Base-by-base conservation (phyloP, 768 basidiomycete species). In the Kondoa subrosea region DNA sequence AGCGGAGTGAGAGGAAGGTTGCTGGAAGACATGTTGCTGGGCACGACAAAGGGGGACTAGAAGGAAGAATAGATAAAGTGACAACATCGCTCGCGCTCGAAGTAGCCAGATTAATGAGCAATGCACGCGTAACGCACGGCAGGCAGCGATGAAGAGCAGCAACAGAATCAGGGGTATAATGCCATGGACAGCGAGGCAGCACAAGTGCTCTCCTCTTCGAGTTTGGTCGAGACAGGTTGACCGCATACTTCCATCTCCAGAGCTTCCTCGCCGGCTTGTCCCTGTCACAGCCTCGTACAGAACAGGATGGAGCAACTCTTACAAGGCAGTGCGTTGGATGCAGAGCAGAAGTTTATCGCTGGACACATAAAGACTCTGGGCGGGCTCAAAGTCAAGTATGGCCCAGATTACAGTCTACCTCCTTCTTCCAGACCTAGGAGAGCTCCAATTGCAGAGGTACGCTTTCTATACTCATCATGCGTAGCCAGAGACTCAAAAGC, bases 1-100 rank as follows among this genome's bases (percentile, higher is more conserved):
- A 16, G 78, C 77, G 16, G 69, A 40, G 68, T 30, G 31, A 26
- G 27, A 1, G 29, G 29, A 21, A 29, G 26, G 56, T 56, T 30
- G 56, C 27, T 34, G 63, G 62, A 68, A 34, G 1, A 50, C 15
- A 29, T 40, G 12, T n/a, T 64, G 67, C 3, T 27, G 16, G 4
- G 61, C 32, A 26, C 40, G 40, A 50, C 12, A 50, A 21, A 50
- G 8, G 15, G 30, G 21, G 58, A 59, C 29, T 8, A 31, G 4
- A 59, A 59, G 58, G 40, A 50, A 8, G 21, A 21, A 21, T 8
- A 50, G 8, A 21, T 21, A 21, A 50, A 21, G 40, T 50, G 21
- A n/a, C n/a, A n/a, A n/a, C n/a, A n/a, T n/a, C n/a, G n/a, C n/a
- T n/a, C n/a, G n/a, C n/a, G n/a, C n/a, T n/a, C n/a, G n/a, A n/a